Conservation (phyloP, 176 grass and related monocot species). For the Rhynchospora pubera region DNA sequence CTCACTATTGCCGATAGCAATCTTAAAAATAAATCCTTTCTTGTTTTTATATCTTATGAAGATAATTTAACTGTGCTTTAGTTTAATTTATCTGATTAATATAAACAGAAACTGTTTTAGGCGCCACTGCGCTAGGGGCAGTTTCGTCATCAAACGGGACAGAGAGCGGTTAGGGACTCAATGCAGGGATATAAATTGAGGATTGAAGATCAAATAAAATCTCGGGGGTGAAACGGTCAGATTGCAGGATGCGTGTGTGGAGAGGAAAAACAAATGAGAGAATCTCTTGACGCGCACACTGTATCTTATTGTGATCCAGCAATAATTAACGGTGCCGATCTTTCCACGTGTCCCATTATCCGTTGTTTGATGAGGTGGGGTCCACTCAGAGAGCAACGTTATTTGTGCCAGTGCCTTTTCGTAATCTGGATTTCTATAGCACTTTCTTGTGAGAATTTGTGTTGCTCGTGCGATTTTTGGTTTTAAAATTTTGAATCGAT, state of each 20-base stretch:
- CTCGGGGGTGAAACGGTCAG: not conserved
- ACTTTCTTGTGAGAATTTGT: not conserved
- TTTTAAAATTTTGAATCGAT: not conserved
- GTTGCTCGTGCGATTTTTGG: not conserved
- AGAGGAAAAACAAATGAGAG: not conserved
- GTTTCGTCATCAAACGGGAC: not conserved
- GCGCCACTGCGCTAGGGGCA: not conserved
- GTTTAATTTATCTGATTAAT: not conserved
- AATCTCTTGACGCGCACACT: not conserved
- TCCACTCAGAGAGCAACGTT: not conserved
- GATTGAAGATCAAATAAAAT: not conserved
- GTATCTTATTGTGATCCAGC: conserved; percentile 1
- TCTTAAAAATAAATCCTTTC: no score
- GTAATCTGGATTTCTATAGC: not conserved
- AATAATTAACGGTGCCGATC: not conserved
- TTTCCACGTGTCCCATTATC: not conserved
- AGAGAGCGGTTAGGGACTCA: not conserved
- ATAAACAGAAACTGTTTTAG: no score
- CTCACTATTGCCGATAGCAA: no score
- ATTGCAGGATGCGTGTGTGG: not conserved
- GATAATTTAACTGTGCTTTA: not conserved
- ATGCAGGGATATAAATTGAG: not conserved
- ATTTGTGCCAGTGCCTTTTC: not conserved
- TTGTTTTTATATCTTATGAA: not conserved
- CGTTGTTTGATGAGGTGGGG: not conserved